Evolutionary conservation across 345 rosid species (phyloP).

Genomic region (Ceriops tagal): DNA sequence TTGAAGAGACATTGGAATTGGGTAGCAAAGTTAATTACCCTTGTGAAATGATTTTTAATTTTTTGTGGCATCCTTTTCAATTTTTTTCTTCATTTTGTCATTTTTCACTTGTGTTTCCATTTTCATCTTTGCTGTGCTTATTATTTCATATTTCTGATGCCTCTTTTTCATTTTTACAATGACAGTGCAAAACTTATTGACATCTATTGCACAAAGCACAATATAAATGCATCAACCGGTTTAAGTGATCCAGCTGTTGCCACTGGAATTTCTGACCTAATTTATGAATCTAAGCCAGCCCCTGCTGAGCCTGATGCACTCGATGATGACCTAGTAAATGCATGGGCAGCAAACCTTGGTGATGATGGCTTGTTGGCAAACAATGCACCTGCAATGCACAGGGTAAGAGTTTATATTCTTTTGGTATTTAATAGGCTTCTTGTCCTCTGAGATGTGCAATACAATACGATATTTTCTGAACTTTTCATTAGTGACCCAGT

Average conservation of each 20-base stretch:
- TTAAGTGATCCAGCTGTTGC: slow-evolving; percentile 90
- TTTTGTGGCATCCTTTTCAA: too few relatives aligned
- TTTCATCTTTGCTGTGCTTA: slow-evolving; percentile 1
- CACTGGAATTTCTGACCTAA: slow-evolving; percentile 88
- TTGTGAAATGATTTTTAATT: too few relatives aligned
- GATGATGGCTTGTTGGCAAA: slow-evolving; percentile 83
- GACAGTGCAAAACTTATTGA: slow-evolving; percentile 89
- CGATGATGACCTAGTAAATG: slow-evolving; percentile 97
- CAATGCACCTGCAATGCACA: slow-evolving; percentile 89
- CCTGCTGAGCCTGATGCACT: slow-evolving; percentile 65
- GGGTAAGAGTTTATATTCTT: slow-evolving; percentile 44
- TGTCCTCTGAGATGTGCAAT: too few relatives aligned
- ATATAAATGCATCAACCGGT: slow-evolving; percentile 81
- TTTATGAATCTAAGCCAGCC: slow-evolving; percentile 77
- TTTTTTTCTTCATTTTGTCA: not conserved
- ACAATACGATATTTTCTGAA: too few relatives aligned
- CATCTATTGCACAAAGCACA: slow-evolving; percentile 73
- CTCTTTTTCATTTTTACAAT: slow-evolving; percentile 11
- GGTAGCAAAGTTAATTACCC: too few relatives aligned
- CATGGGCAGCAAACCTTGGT: slow-evolving; percentile 98
- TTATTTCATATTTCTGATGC: slow-evolving; percentile 1
- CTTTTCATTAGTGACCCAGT: too few relatives aligned
- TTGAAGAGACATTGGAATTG: not conserved
- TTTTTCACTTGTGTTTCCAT: not conserved
- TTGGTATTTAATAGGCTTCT: not conserved